Base-by-base conservation (phyloP, 495 filamentous ascomycete species). In the Echria macrotheca region DNA sequence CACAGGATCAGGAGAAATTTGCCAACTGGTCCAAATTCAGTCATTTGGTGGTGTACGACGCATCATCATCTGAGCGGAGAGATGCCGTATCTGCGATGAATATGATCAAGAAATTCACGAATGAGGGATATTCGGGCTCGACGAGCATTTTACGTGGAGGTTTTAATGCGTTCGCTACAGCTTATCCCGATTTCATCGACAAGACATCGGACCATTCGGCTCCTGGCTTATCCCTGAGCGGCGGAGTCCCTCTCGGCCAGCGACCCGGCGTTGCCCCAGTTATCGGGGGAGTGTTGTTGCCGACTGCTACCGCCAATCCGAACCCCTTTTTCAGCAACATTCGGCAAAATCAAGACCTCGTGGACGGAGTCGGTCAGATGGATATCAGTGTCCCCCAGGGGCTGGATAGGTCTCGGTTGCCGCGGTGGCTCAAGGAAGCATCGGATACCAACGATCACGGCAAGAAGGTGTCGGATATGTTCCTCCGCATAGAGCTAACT, bases 291-390 rank as follows among this genome's bases (percentile, higher is more conserved):
- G 96, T 94, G 58, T 75, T 81, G 47, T 77, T 98, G 61, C 93
- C 93, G 11, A 72, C 75, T 18, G 74, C 77, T 17, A 75, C 83
- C 46, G 71, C 72, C 47, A 76, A 80, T 2, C 75, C 80, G 11
- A 96, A 94, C 57, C 91, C 94, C 0, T 97, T 98, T 67, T 98
- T 97, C 68, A 80, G 80, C 47, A 96, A 96, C 53, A 97, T 98
- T 56, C 79, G 94, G 22, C 93, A 97, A 66, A 95, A 98, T 53
- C 93, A 95, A 81, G 93, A 98, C 61, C 68, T 98, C 32, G 81
- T 95, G 38, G 91, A 86, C 45, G 93, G 93, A 19, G 93, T 98
- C 33, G 93, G 93, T 0, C 91, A 95, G 59, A 83, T 97, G 57
- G 71, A 88, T 25, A 63, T 98, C 38, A 78, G 83, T 40, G 64